Evolutionary conservation across 345 rosid species (phyloP).

Genomic region (Brassica nigra): DNA sequence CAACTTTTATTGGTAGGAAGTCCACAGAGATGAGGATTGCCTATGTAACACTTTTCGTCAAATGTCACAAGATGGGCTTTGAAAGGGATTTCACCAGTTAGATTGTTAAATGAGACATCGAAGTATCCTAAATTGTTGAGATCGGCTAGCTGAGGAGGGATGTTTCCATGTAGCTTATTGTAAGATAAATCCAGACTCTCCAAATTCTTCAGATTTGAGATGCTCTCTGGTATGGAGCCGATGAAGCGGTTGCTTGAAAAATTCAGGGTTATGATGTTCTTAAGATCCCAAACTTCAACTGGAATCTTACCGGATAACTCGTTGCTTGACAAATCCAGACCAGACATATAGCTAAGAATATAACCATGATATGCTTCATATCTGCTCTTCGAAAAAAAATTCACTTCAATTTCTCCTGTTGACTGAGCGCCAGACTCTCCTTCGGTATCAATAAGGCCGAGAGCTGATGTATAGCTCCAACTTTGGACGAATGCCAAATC

Average conservation of each 20-base stretch:
- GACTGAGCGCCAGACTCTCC: background rate
- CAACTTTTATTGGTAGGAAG: conserved; percentile 2
- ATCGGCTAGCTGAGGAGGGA: background rate
- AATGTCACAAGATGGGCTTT: background rate
- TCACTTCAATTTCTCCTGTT: background rate
- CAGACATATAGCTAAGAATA: background rate
- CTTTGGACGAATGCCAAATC: background rate
- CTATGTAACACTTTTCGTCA: background rate
- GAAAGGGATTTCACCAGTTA: background rate
- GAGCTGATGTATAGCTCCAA: background rate
- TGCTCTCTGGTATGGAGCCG: background rate
- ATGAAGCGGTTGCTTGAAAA: background rate
- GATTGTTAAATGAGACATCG: conserved; percentile 1
- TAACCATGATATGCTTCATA: background rate
- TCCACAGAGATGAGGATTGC: background rate
- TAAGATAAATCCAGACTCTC: conserved; percentile 2
- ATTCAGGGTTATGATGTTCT: background rate
- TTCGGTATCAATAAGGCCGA: background rate
- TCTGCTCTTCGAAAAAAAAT: background rate
- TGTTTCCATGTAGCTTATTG: background rate
- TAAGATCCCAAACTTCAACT: background rate
- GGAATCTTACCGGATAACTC: background rate
- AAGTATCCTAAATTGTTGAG: conserved; percentile 2
- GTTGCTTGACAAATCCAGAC: background rate
- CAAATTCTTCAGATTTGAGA: background rate